Conservation (phyloP, 805 yeast genomes). For the Jamesozyma hellenica region DNA sequence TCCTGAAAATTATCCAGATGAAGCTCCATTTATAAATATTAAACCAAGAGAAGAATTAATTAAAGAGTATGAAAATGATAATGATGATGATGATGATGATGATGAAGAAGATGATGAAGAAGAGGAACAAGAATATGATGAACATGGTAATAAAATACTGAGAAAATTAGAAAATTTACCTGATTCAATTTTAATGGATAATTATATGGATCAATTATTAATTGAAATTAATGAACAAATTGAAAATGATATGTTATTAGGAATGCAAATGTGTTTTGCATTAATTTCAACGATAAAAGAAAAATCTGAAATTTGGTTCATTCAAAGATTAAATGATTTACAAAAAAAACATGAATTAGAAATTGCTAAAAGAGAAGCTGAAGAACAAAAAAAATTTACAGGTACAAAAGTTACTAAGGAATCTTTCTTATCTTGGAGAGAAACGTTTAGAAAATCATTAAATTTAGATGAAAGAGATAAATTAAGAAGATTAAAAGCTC, state of each 20-base stretch:
- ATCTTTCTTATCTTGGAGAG: slow-evolving; percentile 65
- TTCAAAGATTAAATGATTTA: slow-evolving; percentile 40
- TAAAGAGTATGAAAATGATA: slow-evolving; percentile 32
- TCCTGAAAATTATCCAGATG: slow-evolving; percentile 77
- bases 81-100: slow-evolving; percentile 27
- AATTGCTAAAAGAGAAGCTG: slow-evolving; percentile 55
- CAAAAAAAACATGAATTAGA: slow-evolving; percentile 53
- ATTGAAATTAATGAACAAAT: slow-evolving; percentile 30
- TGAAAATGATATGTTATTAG: slow-evolving; percentile 57
- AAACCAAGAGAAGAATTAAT: slow-evolving; percentile 28
- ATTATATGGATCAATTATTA: slow-evolving; percentile 32
- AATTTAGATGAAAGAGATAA: slow-evolving; percentile 52
- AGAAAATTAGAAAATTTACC: slow-evolving; percentile 41
- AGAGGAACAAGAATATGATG: slow-evolving; percentile 33
- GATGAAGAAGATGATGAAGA: slow-evolving; percentile 32
- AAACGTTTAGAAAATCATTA: slow-evolving; percentile 58
- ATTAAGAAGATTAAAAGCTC: slow-evolving; percentile 45
- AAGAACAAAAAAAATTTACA: slow-evolving; percentile 79
- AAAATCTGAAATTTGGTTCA: slow-evolving; percentile 60
- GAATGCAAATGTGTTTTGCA: slow-evolving; percentile 87
- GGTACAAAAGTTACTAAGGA: slow-evolving; percentile 87
- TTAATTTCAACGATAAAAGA: slow-evolving; percentile 71
- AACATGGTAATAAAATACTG: slow-evolving; percentile 39
- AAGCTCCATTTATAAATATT: slow-evolving; percentile 49
- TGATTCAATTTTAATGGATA: slow-evolving; percentile 48